phyloP scores from a whole-genome alignment of 768 basidiomycete genomes.

The Boletus reticuloceps region DNA sequence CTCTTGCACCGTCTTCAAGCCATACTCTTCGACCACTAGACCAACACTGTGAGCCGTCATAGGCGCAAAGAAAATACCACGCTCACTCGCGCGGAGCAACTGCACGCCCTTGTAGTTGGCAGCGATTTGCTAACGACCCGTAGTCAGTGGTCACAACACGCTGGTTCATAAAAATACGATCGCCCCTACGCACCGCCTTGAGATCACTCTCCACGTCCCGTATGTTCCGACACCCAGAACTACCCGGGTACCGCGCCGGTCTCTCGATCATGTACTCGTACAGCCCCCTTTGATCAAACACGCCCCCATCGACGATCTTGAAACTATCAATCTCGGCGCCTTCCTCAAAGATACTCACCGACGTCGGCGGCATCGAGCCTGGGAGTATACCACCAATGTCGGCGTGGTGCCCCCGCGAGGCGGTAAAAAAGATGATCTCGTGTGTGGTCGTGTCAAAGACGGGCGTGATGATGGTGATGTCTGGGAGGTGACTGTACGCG shows the following conservation, averaged over 20 bases:
- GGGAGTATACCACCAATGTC: constrained; percentile 93
- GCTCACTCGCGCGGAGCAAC: constrained; percentile 73
- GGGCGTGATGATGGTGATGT: constrained; percentile 92
- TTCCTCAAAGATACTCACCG: constrained; percentile 88
- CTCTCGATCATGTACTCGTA: constrained; percentile 78
- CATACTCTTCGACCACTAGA: constrained; percentile 83
- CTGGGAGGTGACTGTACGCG: constrained; percentile 71
- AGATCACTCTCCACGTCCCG: constrained; percentile 90
- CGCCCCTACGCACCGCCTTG: constrained; percentile 83
- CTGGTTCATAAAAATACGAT: no score
- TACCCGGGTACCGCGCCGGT: constrained; percentile 79
- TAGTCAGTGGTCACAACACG: no score
- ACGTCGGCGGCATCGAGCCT: constrained; percentile 94
- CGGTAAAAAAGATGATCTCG: constrained; percentile 90
- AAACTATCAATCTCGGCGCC: constrained; percentile 90
- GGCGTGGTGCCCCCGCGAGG: constrained; percentile 91
- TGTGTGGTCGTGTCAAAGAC: constrained; percentile 67
- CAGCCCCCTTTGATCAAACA: constrained; percentile 76
- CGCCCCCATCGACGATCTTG: constrained; percentile 82
- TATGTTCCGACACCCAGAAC: constrained; percentile 84
- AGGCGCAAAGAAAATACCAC: neutral
- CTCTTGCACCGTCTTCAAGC: constrained; percentile 81
- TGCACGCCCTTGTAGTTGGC: constrained; percentile 92
- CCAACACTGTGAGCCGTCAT: constrained; percentile 2
- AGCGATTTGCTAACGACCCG: constrained; percentile 68